These are phyloP conservation scores for Echria macrotheca DNA, from an alignment of 495 filamentous ascomycete genomes.

Conservation along the genomic window DNA sequence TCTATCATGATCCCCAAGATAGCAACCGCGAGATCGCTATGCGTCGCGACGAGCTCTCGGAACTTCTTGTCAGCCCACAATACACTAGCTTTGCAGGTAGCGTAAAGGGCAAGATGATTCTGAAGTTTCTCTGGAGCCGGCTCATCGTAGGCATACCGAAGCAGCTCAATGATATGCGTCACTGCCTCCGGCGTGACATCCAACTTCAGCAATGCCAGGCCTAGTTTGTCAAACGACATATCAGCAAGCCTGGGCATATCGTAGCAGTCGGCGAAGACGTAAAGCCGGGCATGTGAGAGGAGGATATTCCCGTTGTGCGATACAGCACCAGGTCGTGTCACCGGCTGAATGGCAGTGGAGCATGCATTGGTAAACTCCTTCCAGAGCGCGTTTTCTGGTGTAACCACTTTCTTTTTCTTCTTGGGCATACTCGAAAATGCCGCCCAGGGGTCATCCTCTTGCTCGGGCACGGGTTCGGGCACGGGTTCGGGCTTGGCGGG, in stretches of 20 bases:
- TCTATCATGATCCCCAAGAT: not conserved
- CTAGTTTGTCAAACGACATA: conserved; percentile 1
- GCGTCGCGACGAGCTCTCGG: conserved; percentile 1
- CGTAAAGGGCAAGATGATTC: not conserved
- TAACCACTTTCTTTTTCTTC: not conserved
- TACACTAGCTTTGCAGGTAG: conserved; percentile 2
- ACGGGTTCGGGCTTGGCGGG: not conserved
- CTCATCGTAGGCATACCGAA: conserved; percentile 1
- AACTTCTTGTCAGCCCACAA: conserved; percentile 1
- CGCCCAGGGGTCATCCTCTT: not conserved
- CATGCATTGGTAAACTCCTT: not conserved
- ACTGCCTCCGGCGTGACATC: not conserved
- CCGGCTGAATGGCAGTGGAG: not conserved
- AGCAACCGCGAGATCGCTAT: not conserved
- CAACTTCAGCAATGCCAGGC: not conserved
- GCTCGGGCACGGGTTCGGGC: not conserved
- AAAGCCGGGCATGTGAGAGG: conserved; percentile 8
- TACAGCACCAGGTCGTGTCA: not conserved
- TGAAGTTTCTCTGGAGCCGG: not conserved
- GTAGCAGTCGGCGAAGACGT: conserved; percentile 10
- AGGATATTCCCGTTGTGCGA: not conserved
- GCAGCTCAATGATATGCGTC: not conserved
- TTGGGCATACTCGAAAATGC: not conserved
- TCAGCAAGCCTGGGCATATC: not conserved
- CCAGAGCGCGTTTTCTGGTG: not conserved